Evolutionary conservation across 768 basidiomycete genomes (phyloP), one percentile per base, ranked within the genome.

Genomic region (Rhodosporidiobolus odoratus): DNA sequence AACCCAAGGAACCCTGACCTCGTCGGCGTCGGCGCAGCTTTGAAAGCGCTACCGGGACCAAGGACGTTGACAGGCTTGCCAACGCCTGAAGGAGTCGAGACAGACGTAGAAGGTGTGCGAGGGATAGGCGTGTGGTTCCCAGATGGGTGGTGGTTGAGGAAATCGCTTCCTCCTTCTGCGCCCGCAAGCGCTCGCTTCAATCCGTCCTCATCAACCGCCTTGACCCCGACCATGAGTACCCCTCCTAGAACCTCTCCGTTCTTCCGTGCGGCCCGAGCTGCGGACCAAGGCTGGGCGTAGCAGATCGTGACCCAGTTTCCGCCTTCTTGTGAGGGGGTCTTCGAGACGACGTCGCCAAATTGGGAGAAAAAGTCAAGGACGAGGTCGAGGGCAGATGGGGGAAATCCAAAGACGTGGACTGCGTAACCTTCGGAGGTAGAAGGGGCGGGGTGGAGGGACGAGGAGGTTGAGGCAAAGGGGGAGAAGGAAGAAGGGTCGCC

Each of bases 341-440:
- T 83, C 25, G 88, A 88, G 4, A 88, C 87, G 41, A 87, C 81
- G 21, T 85, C 85, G 13, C 89, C 90, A 15, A 78, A 71, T 25
- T 75, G 68, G 10, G 77, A 53, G 30, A 94, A 80, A 53, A 75
- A 66, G 23, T 75, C 64, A 64, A 78, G 65, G 37, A 79, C 64
- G 23, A 86, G 77, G 62, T 84, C 86, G 78, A 88, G 89, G 76
- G 87, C 87, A 79, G 92, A 89, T 40, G 86, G 82, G 9, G 92
- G 91, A 78, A 92, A 94, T n/a, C 92, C 92, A 70, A 91, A 94
- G 61, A 94, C 86, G 76, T 92, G 83, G 43, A 94, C 82, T 21
- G 76, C 53, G 41, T 65, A 70, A 63, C 69, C 57, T 8, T 17
- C 37, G 34, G 45, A 40, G 19, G 57, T 17, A 4, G 65, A 37